Evolutionary conservation across 1,139 yeast species (phyloP), one percentile per base, ranked within the genome.

Genomic region (Keqinozyma sinolaborantium): DNA sequence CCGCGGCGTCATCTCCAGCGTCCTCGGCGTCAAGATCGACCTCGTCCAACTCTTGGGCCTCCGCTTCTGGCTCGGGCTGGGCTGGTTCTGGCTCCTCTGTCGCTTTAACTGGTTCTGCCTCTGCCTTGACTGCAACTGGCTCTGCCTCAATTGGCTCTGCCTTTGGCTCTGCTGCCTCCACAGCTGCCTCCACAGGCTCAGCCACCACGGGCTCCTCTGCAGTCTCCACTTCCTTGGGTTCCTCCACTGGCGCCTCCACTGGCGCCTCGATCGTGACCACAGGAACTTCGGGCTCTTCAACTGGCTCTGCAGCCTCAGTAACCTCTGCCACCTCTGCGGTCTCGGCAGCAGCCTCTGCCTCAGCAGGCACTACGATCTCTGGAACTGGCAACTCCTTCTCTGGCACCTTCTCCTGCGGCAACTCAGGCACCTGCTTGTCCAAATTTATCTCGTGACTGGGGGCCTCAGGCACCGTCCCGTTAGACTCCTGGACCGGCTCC

Each of bases 301-400:
- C 15, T n/a, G n/a, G n/a, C n/a, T n/a, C n/a, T 19, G 23, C 30
- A 16, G 34, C 31, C 15, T 24, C 31, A 32, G 29, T 12, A 10
- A 28, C 24, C 11, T 31, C 36, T 13, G 19, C 53, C 49, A 36
- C 51, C 50, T 32, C 51, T 48, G 24, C 29, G 11, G 20, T 25
- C 9, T 9, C 32, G 20, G 29, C 12, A 15, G 10, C 18, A 52
- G 58, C 53, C 27, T 49, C 46, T 16, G 53, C 48, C 27, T 41
- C 47, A 28, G 62, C 56, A 11, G 76, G 65, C 48, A 70, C 73
- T 25, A 30, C 20, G 16, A 7, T 10, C 7, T 18, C 12, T 9
- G n/a, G n/a, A 5, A 5, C 20, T 13, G 5, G 18, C 13, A 18
- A 11, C 14, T 4, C n/a, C 23, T 7, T 5, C 12, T 16, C 20